Evolutionary conservation across 805 yeast species (phyloP).

Genomic region (Wickerhamiella brachini): DNA sequence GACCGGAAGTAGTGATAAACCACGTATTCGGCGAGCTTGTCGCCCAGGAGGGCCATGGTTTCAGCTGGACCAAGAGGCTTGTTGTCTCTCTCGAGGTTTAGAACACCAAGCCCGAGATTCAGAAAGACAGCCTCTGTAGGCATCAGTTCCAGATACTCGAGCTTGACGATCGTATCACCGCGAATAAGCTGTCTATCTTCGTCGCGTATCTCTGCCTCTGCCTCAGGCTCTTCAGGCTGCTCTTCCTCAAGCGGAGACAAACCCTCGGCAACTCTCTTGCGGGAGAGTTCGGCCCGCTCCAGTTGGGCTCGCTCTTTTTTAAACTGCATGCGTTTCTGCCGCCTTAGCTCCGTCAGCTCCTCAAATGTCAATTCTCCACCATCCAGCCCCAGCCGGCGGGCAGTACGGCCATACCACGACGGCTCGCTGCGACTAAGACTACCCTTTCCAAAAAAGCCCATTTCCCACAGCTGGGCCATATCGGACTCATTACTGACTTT

Average conservation of each 20-base stretch:
- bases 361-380: slow-evolving; percentile 35
- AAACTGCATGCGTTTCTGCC: slow-evolving; percentile 59
- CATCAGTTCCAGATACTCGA: slow-evolving; percentile 48
- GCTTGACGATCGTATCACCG: slow-evolving; percentile 18
- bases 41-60: slow-evolving; percentile 5
- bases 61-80: slow-evolving; percentile 2
- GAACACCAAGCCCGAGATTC: slow-evolving; percentile 38
- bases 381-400: slow-evolving; percentile 37
- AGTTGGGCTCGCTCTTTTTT: slow-evolving; percentile 51
- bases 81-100: slow-evolving; percentile 25
- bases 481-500: slow-evolving; percentile 24
- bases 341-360: slow-evolving; percentile 59
- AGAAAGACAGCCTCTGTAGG: slow-evolving; percentile 67
- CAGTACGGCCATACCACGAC: slow-evolving; percentile 65
- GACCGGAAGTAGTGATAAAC: slow-evolving; percentile 81
- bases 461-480: slow-evolving; percentile 54
- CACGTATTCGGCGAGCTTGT: slow-evolving; percentile 41
- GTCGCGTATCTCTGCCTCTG: slow-evolving; percentile 17
- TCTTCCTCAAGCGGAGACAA: slow-evolving; percentile 5
- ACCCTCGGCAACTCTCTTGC: slow-evolving; percentile 19
- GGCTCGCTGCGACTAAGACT: slow-evolving; percentile 82
- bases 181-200: slow-evolving; percentile 15
- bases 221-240: slow-evolving; percentile 25
- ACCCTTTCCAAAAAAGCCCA: slow-evolving; percentile 93
- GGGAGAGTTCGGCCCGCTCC: slow-evolving; percentile 36